Percentiles rank a stretch among this genome's conserved stretches.
phyloP scores from a whole-genome alignment of 2,329 filamentous ascomycete species.

The Ophiostoma quercus region DNA sequence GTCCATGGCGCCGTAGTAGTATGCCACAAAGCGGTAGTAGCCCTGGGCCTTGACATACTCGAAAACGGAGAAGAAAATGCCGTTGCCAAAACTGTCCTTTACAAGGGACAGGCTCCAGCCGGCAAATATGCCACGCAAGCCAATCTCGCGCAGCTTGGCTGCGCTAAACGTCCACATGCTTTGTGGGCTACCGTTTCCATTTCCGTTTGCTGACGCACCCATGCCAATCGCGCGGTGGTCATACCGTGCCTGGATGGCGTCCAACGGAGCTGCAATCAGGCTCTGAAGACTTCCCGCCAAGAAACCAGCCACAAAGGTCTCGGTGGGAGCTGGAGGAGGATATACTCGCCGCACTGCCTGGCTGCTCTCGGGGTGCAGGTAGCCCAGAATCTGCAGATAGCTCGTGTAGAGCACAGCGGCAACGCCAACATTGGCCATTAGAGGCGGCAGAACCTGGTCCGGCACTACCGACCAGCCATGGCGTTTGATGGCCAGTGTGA shows the following conservation, averaged over 20 bases:
- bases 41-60: constrained; percentile 71
- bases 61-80: constrained; percentile 69
- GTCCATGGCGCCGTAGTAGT: constrained; percentile 60
- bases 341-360: constrained; percentile 57
- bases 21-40: constrained; percentile 65
- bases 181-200: constrained; percentile 35
- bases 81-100: constrained; percentile 65
- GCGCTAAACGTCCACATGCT: constrained; percentile 70
- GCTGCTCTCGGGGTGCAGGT: constrained; percentile 59
- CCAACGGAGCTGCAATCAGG: constrained; percentile 65
- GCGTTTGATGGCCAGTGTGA: constrained; percentile 61
- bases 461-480: constrained; percentile 70
- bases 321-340: constrained; percentile 57
- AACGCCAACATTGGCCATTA: constrained; percentile 68
- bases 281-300: constrained; percentile 66
- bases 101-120: constrained; percentile 64
- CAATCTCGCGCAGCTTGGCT: constrained; percentile 65
- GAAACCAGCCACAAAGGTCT: constrained; percentile 66
- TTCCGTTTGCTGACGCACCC: constrained; percentile 29
- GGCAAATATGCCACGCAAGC: constrained; percentile 65
- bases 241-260: constrained; percentile 70
- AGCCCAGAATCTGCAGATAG: constrained; percentile 65
- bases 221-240: constrained; percentile 49
- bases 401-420: constrained; percentile 70
- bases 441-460: constrained; percentile 69